phyloP scores from a whole-genome alignment of 805 yeast species.

The Ogataea trehalophila region DNA sequence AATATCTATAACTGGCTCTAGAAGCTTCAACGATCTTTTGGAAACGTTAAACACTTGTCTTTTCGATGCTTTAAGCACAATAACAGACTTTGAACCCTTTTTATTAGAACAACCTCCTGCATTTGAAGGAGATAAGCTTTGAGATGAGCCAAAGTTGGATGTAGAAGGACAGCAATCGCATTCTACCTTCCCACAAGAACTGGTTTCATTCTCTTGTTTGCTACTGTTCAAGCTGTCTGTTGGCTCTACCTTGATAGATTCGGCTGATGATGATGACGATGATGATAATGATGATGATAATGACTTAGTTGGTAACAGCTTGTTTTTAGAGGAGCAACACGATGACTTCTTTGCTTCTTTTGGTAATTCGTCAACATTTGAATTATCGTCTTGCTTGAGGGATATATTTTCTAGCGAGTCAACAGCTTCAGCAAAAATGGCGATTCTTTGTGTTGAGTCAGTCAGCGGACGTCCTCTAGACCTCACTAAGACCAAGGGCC shows the following conservation, averaged over 20 bases:
- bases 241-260: too few relatives aligned
- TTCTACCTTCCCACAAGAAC: too few relatives aligned
- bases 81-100: conserved; percentile 20
- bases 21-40: conserved; percentile 28
- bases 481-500: conserved; percentile 81
- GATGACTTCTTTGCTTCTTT: conserved; percentile 2
- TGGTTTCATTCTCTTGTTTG: neutral
- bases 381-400: neutral
- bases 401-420: neutral
- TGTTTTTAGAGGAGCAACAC: conserved; percentile 1
- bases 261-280: too few relatives aligned
- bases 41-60: conserved; percentile 34
- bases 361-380: neutral
- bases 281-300: too few relatives aligned
- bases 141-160: neutral
- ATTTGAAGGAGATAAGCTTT: neutral
- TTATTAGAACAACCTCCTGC: conserved; percentile 4
- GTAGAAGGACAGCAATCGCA: too few relatives aligned
- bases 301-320: neutral
- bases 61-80: conserved; percentile 30
- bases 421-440: conserved; percentile 46
- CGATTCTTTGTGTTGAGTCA: conserved; percentile 53
- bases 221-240: too few relatives aligned
- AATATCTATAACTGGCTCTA: conserved; percentile 31
- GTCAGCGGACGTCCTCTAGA: conserved; percentile 83